phyloP scores from a whole-genome alignment of 352 stramenopile genomes.

The Thalassiosira livingstoniorum region DNA sequence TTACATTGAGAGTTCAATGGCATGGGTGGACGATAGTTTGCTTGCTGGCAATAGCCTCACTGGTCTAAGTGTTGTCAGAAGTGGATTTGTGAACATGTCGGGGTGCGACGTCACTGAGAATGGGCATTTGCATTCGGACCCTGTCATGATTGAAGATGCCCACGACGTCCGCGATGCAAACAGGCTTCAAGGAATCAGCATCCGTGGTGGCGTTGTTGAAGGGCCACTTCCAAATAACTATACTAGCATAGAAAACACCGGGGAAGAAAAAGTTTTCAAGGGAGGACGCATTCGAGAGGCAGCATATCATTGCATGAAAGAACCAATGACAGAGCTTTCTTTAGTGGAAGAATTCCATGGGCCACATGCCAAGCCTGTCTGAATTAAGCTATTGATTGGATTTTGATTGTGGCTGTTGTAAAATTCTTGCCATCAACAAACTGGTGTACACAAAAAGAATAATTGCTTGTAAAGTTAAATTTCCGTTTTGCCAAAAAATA shows the following conservation, averaged over 20 bases:
- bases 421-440: no score
- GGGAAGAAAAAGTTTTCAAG: constrained; percentile 16
- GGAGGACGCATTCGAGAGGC: constrained; percentile 11
- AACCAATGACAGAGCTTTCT: not conserved
- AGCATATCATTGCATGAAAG: constrained; percentile 4
- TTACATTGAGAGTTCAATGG: constrained; percentile 54
- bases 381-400: no score
- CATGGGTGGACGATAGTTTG: constrained; percentile 55
- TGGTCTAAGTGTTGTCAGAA: constrained; percentile 53
- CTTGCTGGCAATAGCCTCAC: constrained; percentile 60
- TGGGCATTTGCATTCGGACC: not conserved
- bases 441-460: no score
- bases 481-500: no score
- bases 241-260: constrained; percentile 9
- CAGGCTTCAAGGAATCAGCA: constrained; percentile 28
- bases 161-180: constrained; percentile 32
- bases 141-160: constrained; percentile 45
- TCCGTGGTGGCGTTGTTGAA: constrained; percentile 47
- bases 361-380: no score
- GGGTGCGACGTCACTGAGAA: constrained; percentile 52
- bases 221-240: constrained; percentile 42
- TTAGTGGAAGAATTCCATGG: not conserved
- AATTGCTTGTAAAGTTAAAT: no score
- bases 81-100: constrained; percentile 46
- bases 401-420: no score